Evolutionary conservation across 805 yeast species (phyloP), one percentile per base, ranked within the genome.

Genomic region (Wickerhamiella qilinensis): DNA sequence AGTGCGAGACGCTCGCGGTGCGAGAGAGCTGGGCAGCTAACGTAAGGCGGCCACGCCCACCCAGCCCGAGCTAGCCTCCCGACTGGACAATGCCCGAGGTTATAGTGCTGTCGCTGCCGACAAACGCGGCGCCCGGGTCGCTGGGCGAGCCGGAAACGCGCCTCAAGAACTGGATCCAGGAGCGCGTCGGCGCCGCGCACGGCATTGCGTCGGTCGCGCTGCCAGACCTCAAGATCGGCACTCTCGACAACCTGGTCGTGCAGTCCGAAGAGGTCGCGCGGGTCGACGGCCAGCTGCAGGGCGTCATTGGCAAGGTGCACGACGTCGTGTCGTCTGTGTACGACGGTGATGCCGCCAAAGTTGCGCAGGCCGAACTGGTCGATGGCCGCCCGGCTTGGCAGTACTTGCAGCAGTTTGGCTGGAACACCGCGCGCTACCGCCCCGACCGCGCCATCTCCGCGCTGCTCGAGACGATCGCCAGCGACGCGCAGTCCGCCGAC

Each of bases 181-280:
- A 48, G 33, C 44, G 54, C 24, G 33, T 55, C 27, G 51, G 51
- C 16, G 47, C 51, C 32, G 68, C 64, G 47, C 67, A 70, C 30
- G 75, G 71, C 36, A 64, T 82, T 25, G 57, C 66, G 38, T 62
- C 68, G 40, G 71, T 80, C 42, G 63, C 65, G 27, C 65, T 85
- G 37, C 97, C 97, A 6, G 74, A 68, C 44, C 88, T 91, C 60
- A 88, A 91, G 58, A 83, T 91, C 45, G 96, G 96, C 21, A 86
- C 97, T 11, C 69, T 91, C 54, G 99, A 91, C 59, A 77, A 85
- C 22, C 68, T 91, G 43, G 93, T 91, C 39, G 75, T 79, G 50
- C 86, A 86, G 59, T 75, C 86, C 56, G 98, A 91, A 52, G 97
- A 88, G 53, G 68, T 91, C 41, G 63, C 72, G 31, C 86, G 84